Evolutionary conservation across 2,329 filamentous ascomycete species (phyloP).

Genomic region (Cryphonectria parasitica): DNA sequence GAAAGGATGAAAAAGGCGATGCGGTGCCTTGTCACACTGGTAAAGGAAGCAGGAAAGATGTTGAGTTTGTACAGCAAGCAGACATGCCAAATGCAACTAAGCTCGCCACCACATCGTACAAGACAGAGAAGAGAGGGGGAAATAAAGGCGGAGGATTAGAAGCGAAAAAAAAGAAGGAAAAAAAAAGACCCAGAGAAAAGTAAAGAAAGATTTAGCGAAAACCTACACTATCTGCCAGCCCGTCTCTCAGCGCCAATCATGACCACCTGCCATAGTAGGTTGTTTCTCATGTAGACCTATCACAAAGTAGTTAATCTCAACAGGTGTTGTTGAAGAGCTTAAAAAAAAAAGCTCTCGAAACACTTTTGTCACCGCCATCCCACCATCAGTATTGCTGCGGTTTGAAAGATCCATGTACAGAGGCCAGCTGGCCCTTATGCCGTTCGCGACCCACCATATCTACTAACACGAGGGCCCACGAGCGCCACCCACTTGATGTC

Average conservation of each 20-base stretch:
- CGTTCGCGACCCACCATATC: slow-evolving; percentile 10
- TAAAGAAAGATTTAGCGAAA: background rate
- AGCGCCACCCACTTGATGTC: slow-evolving; percentile 16
- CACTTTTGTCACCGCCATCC: slow-evolving; percentile 1
- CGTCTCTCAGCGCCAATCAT: background rate
- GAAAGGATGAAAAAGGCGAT: background rate
- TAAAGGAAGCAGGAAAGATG: background rate
- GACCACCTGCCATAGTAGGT: background rate
- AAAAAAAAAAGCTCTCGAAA: slow-evolving; percentile 2
- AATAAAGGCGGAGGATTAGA: background rate
- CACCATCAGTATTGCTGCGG: slow-evolving; percentile 1
- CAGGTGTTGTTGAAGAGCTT: background rate
- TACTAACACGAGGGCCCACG: slow-evolving; percentile 22
- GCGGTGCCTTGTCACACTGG: background rate
- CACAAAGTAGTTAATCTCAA: background rate
- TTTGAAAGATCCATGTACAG: slow-evolving; percentile 12
- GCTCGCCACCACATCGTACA: background rate
- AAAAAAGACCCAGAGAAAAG: too few relatives aligned
- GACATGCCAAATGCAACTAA: background rate
- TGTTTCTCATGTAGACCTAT: background rate
- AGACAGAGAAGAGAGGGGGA: too few relatives aligned
- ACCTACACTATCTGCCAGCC: background rate
- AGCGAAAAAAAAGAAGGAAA: background rate
- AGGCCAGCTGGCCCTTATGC: slow-evolving; percentile 13
- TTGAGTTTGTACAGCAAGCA: background rate